phyloP scores from a whole-genome alignment of 2,329 filamentous ascomycete genomes.

The Fusarium lateritium region DNA sequence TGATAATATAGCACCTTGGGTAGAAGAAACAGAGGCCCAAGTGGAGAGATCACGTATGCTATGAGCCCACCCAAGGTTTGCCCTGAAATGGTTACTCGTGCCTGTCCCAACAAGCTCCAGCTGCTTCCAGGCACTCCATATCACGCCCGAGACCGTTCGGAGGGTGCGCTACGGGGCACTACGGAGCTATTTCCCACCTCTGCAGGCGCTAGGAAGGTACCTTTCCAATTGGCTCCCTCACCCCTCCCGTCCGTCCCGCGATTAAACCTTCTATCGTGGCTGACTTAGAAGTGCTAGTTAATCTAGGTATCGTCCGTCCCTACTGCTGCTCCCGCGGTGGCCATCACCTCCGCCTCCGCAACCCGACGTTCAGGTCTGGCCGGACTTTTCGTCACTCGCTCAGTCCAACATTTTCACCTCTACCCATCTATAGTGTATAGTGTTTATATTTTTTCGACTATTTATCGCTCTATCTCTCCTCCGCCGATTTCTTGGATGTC shows the following conservation, averaged over 20 bases:
- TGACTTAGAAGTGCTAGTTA: slow-evolving; percentile 32
- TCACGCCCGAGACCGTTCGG: slow-evolving; percentile 16
- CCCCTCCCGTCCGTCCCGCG: slow-evolving; percentile 37
- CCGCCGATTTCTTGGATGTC: slow-evolving; percentile 22
- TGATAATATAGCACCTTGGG: neutral
- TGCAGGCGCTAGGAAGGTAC: slow-evolving; percentile 37
- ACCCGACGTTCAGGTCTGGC: slow-evolving; percentile 12
- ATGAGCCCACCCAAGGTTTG: neutral
- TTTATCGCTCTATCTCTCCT: slow-evolving; percentile 6
- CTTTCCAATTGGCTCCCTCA: slow-evolving; percentile 28
- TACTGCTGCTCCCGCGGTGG: slow-evolving; percentile 18
- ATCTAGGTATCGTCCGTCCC: slow-evolving; percentile 29
- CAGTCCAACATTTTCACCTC: slow-evolving; percentile 28
- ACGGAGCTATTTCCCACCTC: slow-evolving; percentile 16
- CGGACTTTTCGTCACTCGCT: slow-evolving; percentile 25
- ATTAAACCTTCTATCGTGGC: slow-evolving; percentile 38
- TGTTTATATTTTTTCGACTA: slow-evolving; percentile 15
- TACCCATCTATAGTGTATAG: slow-evolving; percentile 21
- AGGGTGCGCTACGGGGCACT: slow-evolving; percentile 16
- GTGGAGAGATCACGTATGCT: neutral
- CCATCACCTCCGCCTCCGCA: slow-evolving; percentile 39
- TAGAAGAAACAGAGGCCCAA: neutral
- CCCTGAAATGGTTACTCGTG: neutral
- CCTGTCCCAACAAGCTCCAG: slow-evolving; percentile 3
- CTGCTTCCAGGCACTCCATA: neutral